A percentile compares a stretch with the other conserved stretches of the same genome.
Conservation (phyloP, 805 yeast species). For the Myxozyma neglecta region DNA sequence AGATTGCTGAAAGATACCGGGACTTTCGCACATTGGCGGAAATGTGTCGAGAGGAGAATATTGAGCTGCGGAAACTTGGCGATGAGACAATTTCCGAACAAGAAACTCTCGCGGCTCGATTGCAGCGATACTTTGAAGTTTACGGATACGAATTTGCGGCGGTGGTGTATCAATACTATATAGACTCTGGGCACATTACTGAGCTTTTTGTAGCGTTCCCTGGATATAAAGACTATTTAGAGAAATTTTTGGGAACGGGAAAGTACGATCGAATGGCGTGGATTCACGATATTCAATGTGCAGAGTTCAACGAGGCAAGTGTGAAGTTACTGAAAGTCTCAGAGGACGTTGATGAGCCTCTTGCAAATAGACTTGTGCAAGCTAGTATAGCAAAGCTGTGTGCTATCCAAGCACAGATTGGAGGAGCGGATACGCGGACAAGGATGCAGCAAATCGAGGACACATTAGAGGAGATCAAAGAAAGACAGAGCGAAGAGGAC, state of each 20-base stretch:
- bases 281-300: slow-evolving; percentile 63
- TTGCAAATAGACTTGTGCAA: slow-evolving; percentile 53
- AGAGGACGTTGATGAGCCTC: slow-evolving; percentile 45
- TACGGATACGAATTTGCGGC: slow-evolving; percentile 71
- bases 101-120: slow-evolving; percentile 19
- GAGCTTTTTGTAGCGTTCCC: slow-evolving; percentile 59
- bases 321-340: slow-evolving; percentile 48
- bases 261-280: slow-evolving; percentile 55
- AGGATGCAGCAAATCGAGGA: slow-evolving; percentile 6
- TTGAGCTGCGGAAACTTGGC: background rate
- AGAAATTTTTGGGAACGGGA: slow-evolving; percentile 51
- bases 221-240: slow-evolving; percentile 50
- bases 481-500: slow-evolving; percentile 9
- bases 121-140: slow-evolving; percentile 51
- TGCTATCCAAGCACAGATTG: slow-evolving; percentile 46
- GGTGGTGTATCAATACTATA: slow-evolving; percentile 59
- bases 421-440: slow-evolving; percentile 1
- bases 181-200: slow-evolving; percentile 53
- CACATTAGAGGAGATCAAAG: slow-evolving; percentile 5
- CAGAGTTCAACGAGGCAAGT: slow-evolving; percentile 54
- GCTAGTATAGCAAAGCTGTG: slow-evolving; percentile 73
- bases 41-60: slow-evolving; percentile 36
- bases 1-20: slow-evolving; percentile 61
- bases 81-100: slow-evolving; percentile 9
- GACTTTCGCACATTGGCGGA: slow-evolving; percentile 68